phyloP scores from a whole-genome alignment of 2,329 filamentous ascomycete genomes.

The Phaeosphaeriaceae sp. region DNA sequence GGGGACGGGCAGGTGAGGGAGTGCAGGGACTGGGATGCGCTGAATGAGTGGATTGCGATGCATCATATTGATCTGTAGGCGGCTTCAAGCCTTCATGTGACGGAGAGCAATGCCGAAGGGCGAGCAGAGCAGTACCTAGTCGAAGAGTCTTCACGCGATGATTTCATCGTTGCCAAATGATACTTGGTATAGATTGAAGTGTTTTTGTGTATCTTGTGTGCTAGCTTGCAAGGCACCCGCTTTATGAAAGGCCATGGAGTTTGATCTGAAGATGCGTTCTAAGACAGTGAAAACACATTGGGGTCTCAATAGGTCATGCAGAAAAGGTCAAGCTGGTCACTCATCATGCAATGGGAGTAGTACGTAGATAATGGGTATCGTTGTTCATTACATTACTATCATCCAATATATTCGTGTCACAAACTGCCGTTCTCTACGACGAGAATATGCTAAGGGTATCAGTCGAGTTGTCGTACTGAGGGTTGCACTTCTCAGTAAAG shows the following conservation, averaged over 20 bases:
- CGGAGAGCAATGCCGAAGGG: no score
- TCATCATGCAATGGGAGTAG: not conserved
- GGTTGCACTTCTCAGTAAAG: constrained; percentile 53
- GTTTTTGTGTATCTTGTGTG: no score
- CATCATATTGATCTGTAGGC: not conserved
- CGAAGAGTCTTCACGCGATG: no score
- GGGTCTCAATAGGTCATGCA: no score
- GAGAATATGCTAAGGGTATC: constrained; percentile 41
- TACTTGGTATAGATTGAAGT: no score
- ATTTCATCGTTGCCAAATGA: no score
- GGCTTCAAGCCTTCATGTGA: no score
- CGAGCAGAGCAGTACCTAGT: no score
- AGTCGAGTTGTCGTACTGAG: constrained; percentile 54
- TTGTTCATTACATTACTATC: not conserved
- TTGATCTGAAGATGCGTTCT: no score
- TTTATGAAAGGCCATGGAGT: no score
- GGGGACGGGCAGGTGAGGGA: not conserved
- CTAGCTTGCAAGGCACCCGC: no score
- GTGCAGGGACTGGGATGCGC: not conserved
- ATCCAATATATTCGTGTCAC: not conserved
- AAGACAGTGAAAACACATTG: no score
- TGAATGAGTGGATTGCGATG: not conserved
- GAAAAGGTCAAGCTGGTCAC: not conserved
- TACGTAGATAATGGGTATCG: not conserved
- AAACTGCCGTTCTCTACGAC: not conserved